These are phyloP conservation scores for Podospora comata DNA, from an alignment of 495 filamentous ascomycete species.

Conservation along the genomic window DNA sequence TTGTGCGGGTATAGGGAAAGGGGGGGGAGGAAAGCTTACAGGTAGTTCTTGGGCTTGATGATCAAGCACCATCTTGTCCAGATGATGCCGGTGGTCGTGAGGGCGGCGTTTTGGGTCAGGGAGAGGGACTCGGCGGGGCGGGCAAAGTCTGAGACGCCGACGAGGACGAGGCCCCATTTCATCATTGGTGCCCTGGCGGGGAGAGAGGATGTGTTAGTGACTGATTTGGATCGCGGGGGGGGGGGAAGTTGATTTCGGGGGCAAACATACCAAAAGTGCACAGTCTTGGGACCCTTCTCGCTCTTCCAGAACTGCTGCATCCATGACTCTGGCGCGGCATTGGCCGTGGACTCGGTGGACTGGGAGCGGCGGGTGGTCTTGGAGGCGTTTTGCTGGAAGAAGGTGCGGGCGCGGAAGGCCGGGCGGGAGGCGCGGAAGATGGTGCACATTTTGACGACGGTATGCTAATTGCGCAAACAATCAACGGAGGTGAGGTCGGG, in stretches of 20 bases:
- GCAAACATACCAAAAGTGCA: conserved; percentile 80
- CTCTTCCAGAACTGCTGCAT: conserved; percentile 80
- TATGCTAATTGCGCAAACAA: neutral
- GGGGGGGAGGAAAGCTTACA: conserved; percentile 51
- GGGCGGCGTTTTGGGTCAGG: conserved; percentile 81
- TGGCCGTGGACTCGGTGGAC: conserved; percentile 53
- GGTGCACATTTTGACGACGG: conserved; percentile 34
- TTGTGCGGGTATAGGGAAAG: neutral
- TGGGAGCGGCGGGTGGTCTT: conserved; percentile 61
- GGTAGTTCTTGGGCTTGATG: conserved; percentile 86
- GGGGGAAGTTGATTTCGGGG: neutral
- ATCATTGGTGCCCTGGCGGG: conserved; percentile 80
- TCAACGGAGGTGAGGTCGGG: conserved; percentile 16
- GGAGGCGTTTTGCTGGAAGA: conserved; percentile 52
- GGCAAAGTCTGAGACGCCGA: conserved; percentile 85
- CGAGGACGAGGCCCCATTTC: conserved; percentile 94
- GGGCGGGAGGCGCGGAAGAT: conserved; percentile 52
- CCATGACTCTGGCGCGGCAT: conserved; percentile 51
- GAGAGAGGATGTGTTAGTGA: neutral
- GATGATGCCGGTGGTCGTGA: conserved; percentile 86
- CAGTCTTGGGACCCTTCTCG: conserved; percentile 86
- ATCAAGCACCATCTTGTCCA: conserved; percentile 99
- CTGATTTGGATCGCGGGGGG: neutral
- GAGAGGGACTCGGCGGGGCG: conserved; percentile 92
- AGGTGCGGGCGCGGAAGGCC: conserved; percentile 41